Evolutionary conservation across 495 filamentous ascomycete species (phyloP).

Genomic region (Choiromyces venosus): DNA sequence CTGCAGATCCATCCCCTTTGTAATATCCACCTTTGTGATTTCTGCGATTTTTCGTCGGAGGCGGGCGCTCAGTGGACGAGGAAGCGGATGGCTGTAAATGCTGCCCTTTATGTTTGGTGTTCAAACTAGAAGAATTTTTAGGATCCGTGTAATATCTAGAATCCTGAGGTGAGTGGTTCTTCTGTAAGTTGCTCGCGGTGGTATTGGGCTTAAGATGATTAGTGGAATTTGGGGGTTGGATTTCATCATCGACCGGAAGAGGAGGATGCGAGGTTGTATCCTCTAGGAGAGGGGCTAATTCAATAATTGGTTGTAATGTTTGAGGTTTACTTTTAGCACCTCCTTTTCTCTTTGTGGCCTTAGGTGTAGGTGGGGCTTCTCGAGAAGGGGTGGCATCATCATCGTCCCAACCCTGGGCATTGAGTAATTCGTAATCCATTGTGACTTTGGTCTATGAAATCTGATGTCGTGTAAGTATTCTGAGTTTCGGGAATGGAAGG

Average conservation of each 20-base stretch:
- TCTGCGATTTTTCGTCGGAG: constrained; percentile 2
- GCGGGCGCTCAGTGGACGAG: constrained; percentile 4
- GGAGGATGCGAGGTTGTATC: constrained; percentile 8
- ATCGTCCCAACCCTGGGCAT: constrained; percentile 23
- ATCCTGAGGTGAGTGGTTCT: background rate
- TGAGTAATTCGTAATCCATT: constrained; percentile 31
- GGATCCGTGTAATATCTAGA: background rate
- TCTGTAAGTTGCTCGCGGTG: background rate
- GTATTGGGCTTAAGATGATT: constrained; percentile 2
- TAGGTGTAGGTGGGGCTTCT: constrained; percentile 11
- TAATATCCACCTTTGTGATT: constrained; percentile 12
- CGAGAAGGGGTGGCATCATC: constrained; percentile 5
- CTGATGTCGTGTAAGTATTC: background rate
- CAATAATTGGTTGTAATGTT: background rate
- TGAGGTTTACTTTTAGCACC: constrained; percentile 2
- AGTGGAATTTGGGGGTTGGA: constrained; percentile 4
- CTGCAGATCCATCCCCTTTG: background rate
- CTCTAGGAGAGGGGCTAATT: background rate
- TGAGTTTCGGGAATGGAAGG: background rate
- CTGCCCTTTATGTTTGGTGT: background rate
- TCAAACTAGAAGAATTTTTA: background rate
- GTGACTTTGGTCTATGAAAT: background rate
- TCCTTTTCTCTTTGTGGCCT: constrained; percentile 1
- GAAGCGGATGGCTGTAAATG: background rate
- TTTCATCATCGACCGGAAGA: constrained; percentile 2